Evolutionary conservation across 495 filamentous ascomycete genomes (phyloP), one percentile per base, ranked within the genome.

Genomic region (Saxophila tyrrhenica): DNA sequence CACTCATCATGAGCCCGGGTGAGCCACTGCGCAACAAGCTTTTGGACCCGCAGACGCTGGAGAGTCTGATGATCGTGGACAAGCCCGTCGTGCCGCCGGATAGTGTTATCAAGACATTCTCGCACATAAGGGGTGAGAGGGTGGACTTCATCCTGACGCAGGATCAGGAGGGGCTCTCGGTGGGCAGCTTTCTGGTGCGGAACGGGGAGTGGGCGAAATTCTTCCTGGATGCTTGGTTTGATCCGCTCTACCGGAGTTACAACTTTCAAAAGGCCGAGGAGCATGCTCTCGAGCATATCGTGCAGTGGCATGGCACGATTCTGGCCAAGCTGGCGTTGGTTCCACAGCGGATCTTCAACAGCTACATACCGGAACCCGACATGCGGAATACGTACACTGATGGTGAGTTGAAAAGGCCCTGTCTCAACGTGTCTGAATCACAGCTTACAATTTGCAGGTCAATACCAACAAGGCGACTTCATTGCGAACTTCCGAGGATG

Each of bases 141-240:
- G 78, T 95, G 25, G 89, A 95, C 54, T 71, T 97, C 11, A 80
- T 97, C 19, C 56, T 95, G 17, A 86, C 87, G 11, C 89, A 94
- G 67, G 91, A 99, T 61, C 76, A 74, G 19, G 84, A 86, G 16
- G 89, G 89, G n/a, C 61, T 99, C 42, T 78, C 76, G 50, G 74
- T 80, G 16, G 79, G 78, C 0, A 94, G 87, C 69, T 86, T 94
- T 51, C 66, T 96, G n/a, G 57, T 99, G 1, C 75, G 78, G 48
- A 81, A 82, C 53, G 89, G 92, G 1, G 85, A 94, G 39, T 99
- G 92, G 85, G 86, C 88, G 7, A 82, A 80, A 51, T 97, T 87
- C 73, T 86, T 99, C 62, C 71, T 97, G 41, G 94, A 97, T 66
- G 83, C 89, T 0, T 99, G 94, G 94, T 96, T 89, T 62, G 89